Evolutionary conservation across 768 basidiomycete species (phyloP).

Genomic region (Tulasnella sp.): DNA sequence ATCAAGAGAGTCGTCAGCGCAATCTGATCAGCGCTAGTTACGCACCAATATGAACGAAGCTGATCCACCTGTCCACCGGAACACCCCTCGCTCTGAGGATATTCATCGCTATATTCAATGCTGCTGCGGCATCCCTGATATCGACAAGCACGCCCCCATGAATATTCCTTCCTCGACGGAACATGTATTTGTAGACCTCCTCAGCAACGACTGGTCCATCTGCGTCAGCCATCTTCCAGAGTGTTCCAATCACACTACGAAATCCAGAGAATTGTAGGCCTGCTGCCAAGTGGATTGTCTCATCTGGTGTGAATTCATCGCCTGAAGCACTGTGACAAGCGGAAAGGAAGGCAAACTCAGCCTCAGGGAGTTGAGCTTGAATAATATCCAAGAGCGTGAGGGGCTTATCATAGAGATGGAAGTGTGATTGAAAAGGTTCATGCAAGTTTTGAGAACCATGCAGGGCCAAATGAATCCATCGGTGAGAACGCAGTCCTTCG

Average conservation of each 20-base stretch:
- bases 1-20: too few relatives aligned
- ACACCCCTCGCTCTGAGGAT: not conserved
- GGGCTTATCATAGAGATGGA: not conserved
- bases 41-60: not conserved
- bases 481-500: too few relatives aligned
- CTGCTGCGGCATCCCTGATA: not conserved
- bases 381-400: not conserved
- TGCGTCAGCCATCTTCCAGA: not conserved
- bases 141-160: not conserved
- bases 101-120: not conserved
- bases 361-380: not conserved
- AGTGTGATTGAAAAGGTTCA: not conserved
- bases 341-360: not conserved
- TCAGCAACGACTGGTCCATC: not conserved
- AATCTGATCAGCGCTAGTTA: too few relatives aligned
- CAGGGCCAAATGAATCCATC: not conserved
- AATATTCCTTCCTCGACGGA: too few relatives aligned
- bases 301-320: not conserved
- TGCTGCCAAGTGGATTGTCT: not conserved
- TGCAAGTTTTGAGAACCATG: not conserved
- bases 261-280: not conserved
- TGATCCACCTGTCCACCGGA: not conserved
- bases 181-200: not conserved
- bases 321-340: not conserved
- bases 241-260: not conserved